These are phyloP conservation scores for Populus pruinosa DNA, from an alignment of 345 rosid species.

Conservation along the genomic window DNA sequence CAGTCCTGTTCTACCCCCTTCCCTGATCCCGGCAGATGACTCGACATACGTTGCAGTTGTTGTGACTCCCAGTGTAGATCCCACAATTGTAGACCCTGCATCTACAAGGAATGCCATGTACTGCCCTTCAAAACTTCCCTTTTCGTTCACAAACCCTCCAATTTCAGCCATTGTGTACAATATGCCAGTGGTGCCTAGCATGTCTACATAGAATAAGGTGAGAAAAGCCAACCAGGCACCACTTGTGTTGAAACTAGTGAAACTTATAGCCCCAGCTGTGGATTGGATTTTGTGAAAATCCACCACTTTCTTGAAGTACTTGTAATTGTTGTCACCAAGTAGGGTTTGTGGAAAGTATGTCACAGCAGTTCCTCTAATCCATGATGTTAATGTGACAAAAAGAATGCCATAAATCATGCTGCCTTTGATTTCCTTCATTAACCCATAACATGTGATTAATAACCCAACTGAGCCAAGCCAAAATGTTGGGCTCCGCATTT, in stretches of 20 bases:
- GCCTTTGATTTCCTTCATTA: slow-evolving; percentile 67
- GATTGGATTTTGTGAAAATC: slow-evolving; percentile 71
- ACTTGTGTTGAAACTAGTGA: slow-evolving; percentile 43
- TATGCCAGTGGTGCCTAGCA: slow-evolving; percentile 68
- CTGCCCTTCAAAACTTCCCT: slow-evolving; percentile 76
- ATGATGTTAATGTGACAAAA: slow-evolving; percentile 65
- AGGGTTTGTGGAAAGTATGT: slow-evolving; percentile 59
- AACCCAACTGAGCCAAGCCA: slow-evolving; percentile 74
- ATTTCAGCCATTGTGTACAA: slow-evolving; percentile 81
- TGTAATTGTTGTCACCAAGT: slow-evolving; percentile 54
- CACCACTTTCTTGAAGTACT: slow-evolving; percentile 62
- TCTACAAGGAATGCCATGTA: slow-evolving; percentile 74
- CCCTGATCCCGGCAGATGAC: slow-evolving; percentile 80
- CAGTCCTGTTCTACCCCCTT: slow-evolving; percentile 87
- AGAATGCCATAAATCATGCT: slow-evolving; percentile 80
- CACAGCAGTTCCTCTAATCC: slow-evolving; percentile 75
- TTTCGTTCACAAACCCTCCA: slow-evolving; percentile 58
- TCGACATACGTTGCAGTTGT: slow-evolving; percentile 66
- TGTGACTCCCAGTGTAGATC: slow-evolving; percentile 64
- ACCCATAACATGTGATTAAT: slow-evolving; percentile 57
- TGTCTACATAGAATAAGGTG: slow-evolving; percentile 64
- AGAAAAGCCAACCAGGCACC: slow-evolving; percentile 74
- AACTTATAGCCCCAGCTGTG: slow-evolving; percentile 69
- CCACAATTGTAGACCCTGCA: slow-evolving; percentile 70
- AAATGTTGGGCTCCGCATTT: slow-evolving; percentile 72